Base-by-base conservation (phyloP, 1,284 basidiomycete species). In the Sutorius eximius region DNA sequence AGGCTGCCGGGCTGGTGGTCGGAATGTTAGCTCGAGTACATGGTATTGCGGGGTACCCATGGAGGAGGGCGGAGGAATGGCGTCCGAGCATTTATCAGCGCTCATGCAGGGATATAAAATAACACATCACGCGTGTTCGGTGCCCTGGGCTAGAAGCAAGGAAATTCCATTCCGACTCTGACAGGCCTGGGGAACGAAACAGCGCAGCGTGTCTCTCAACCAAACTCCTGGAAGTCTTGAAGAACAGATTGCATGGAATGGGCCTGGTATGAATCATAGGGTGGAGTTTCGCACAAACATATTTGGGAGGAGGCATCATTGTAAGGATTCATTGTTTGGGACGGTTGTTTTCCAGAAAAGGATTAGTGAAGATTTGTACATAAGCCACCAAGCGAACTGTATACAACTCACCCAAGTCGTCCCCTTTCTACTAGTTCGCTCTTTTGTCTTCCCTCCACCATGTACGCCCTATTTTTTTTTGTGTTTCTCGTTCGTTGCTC, bases 71-170 rank as follows among this genome's bases (percentile, higher is more conserved):
- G 4, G 9, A 12, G 12, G 22, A 12, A 12, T 37, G 20, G n/a
- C 8, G 18, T 29, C 18, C 27, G n/a, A 18, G 12, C 4, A 15
- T 16, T 11, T 40, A 11, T 49, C 24, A 29, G 32, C 8, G 27
- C 15, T 11, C 18, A 13, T 18, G 15, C 9, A 18, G 12, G 30
- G 29, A n/a, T 37, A 18, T 22, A 24, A 8, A 37, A 37, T 37
- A 18, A 45, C 9, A 29, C 33, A 22, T 12, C 11, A 45, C 52
- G 41, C 40, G 41, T 2, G 52, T 47, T 55, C 29, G 3, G 24
- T 15, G 24, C 59, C 60, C 57, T 58, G 57, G 38, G 46, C 51
- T 45, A 63, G 62, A 61, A 61, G 62, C 47, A 27, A 30, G 38
- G 13, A 20, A 45, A 15, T 41, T 58, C 37, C 46, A 60, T 62